These are phyloP conservation scores for Aegilops tauschii DNA, from an alignment of 176 grass and related monocot genomes.

Conservation along the genomic window DNA sequence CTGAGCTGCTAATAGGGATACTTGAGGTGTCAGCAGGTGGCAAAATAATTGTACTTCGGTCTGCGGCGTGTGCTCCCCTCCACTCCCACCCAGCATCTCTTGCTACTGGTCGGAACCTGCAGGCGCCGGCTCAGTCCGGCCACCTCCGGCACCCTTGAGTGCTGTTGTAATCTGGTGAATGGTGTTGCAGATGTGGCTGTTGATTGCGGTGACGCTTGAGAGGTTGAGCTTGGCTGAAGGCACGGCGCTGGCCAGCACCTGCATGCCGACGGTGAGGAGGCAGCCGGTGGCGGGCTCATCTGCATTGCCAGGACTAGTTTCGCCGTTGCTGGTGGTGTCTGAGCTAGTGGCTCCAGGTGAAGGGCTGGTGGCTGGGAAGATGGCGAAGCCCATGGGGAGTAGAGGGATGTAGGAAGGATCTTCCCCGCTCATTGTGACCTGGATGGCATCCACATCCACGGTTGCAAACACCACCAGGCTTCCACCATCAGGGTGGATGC, in stretches of 20 bases:
- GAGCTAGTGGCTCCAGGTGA: conserved; percentile 2
- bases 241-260: conserved; percentile 81
- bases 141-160: conserved; percentile 41
- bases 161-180: conserved; percentile 77
- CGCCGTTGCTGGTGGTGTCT: background rate
- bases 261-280: conserved; percentile 84
- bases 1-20: conserved; percentile 24
- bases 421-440: conserved; percentile 89
- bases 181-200: conserved; percentile 79
- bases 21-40: conserved; percentile 22
- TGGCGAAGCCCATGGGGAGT: conserved; percentile 81
- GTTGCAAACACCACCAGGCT: conserved; percentile 80
- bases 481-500: conserved; percentile 71
- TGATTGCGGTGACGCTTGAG: conserved; percentile 81
- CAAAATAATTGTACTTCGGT: conserved; percentile 23
- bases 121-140: conserved; percentile 23
- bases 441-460: conserved; percentile 82
- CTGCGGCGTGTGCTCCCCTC: conserved; percentile 17
- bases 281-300: conserved; percentile 40
- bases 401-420: conserved; percentile 91
- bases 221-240: conserved; percentile 91
- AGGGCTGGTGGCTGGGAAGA: conserved; percentile 61
- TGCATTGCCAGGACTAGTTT: background rate
- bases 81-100: background rate
- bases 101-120: conserved; percentile 41